Percentiles rank a stretch among this genome's conserved stretches.
Evolutionary conservation across 2,329 filamentous ascomycete species (phyloP).

Genomic region (Zasmidium citrigriseum): DNA sequence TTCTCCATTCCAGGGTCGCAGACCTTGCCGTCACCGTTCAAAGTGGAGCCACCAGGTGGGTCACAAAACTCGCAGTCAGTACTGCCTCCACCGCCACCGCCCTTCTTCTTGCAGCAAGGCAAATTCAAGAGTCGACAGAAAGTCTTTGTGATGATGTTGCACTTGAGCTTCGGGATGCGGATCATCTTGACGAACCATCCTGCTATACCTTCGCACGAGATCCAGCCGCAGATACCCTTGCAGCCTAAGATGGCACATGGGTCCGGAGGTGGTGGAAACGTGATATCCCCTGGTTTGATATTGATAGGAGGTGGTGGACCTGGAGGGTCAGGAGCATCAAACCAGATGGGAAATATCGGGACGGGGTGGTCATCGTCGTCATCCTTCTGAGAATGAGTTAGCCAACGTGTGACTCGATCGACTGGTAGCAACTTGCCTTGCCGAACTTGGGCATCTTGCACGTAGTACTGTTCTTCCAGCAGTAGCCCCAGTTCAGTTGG

Average conservation of each 20-base stretch:
- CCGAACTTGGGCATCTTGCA: constrained; percentile 8
- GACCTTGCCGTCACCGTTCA: constrained; percentile 8
- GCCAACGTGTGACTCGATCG: background rate
- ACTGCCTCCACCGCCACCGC: background rate
- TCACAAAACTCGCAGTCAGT: constrained; percentile 1
- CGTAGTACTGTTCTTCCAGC: constrained; percentile 19
- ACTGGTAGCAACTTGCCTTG: background rate
- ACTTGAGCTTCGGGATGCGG: background rate
- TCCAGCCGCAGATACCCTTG: constrained; percentile 7
- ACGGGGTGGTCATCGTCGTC: constrained; percentile 8
- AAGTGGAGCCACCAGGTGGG: background rate
- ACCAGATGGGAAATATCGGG: constrained; percentile 14
- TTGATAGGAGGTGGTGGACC: constrained; percentile 1
- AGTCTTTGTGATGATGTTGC: constrained; percentile 4
- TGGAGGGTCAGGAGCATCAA: constrained; percentile 6
- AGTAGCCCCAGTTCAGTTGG: constrained; percentile 17
- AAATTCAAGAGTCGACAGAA: constrained; percentile 3
- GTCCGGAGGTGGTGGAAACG: constrained; percentile 3
- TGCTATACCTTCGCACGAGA: constrained; percentile 13
- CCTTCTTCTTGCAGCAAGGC: constrained; percentile 8
- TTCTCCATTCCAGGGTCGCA: constrained; percentile 9
- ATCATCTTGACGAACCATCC: constrained; percentile 13
- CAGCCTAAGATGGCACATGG: background rate
- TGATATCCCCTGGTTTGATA: background rate
- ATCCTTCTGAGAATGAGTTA: background rate